Evolutionary conservation across 2,329 filamentous ascomycete genomes (phyloP).

Genomic region (Conoideocrella luteorostrata): DNA sequence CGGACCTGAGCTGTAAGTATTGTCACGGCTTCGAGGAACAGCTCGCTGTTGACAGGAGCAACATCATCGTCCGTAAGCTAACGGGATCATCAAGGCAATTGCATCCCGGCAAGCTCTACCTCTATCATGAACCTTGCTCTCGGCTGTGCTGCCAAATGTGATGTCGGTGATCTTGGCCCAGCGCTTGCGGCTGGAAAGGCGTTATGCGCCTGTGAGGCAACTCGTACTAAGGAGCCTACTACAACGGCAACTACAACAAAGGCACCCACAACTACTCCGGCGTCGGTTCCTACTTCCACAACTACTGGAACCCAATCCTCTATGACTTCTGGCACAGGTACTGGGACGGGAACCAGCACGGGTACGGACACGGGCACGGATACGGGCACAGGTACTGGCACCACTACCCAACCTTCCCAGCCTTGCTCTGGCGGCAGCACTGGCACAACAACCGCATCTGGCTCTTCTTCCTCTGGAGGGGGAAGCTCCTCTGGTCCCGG

Average conservation of each 20-base stretch:
- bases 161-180: slow-evolving; percentile 8
- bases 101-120: slow-evolving; percentile 13
- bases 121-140: slow-evolving; percentile 15
- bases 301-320: background rate
- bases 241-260: slow-evolving; percentile 2
- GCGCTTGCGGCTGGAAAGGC: slow-evolving; percentile 14
- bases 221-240: background rate
- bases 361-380: background rate
- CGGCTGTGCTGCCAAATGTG: slow-evolving; percentile 15
- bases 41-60: no score
- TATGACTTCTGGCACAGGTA: background rate
- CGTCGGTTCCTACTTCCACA: background rate
- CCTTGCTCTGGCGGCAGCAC: background rate
- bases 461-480: background rate
- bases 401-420: no score
- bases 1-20: slow-evolving; percentile 18
- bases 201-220: slow-evolving; percentile 16
- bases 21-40: no score
- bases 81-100: slow-evolving; percentile 14
- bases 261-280: background rate
- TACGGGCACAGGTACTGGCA: background rate
- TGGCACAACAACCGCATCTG: slow-evolving; percentile 2
- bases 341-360: background rate
- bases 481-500: background rate
- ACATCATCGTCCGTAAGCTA: no score